phyloP scores from a whole-genome alignment of 768 basidiomycete genomes.

The Leccinum ochraceum region DNA sequence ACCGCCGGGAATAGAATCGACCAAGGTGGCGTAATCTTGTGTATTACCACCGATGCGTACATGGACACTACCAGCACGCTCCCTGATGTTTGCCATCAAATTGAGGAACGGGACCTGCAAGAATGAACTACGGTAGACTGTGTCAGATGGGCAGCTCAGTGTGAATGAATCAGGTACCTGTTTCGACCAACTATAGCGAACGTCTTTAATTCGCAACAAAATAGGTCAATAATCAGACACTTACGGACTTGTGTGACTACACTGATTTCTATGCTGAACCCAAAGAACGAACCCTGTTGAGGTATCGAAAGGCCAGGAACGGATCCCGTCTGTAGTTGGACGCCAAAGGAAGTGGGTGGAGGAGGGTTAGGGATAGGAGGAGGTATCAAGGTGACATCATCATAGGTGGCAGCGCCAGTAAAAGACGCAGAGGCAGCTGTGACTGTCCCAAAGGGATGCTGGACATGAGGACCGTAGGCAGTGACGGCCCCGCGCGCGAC shows the following conservation, averaged over 20 bases:
- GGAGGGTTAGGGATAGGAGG: conserved; percentile 51
- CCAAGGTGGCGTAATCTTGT: conserved; percentile 63
- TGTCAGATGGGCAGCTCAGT: not conserved
- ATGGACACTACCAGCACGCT: conserved; percentile 59
- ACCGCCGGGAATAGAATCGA: conserved; percentile 48
- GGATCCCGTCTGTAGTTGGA: conserved; percentile 40
- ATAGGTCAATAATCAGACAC: not conserved
- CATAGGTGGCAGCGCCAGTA: conserved; percentile 52
- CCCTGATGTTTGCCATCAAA: conserved; percentile 68
- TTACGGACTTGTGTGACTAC: conserved; percentile 50
- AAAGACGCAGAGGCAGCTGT: conserved; percentile 43
- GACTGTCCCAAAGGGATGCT: conserved; percentile 18
- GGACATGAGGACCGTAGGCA: conserved; percentile 28
- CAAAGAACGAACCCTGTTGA: conserved; percentile 60
- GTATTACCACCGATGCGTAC: conserved; percentile 83
- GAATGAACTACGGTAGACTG: conserved; percentile 38
- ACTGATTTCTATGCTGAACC: conserved; percentile 78
- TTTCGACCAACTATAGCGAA: conserved; percentile 18
- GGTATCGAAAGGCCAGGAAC: conserved; percentile 41
- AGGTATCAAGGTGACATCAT: conserved; percentile 49
- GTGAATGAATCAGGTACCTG: conserved; percentile 10
- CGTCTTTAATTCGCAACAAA: not conserved
- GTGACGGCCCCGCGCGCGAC: conserved; percentile 14
- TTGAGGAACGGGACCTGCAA: conserved; percentile 73
- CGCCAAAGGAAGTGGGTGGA: conserved; percentile 41